Conservation (phyloP, 2,329 filamentous ascomycete species). For the Periconia sp. region DNA sequence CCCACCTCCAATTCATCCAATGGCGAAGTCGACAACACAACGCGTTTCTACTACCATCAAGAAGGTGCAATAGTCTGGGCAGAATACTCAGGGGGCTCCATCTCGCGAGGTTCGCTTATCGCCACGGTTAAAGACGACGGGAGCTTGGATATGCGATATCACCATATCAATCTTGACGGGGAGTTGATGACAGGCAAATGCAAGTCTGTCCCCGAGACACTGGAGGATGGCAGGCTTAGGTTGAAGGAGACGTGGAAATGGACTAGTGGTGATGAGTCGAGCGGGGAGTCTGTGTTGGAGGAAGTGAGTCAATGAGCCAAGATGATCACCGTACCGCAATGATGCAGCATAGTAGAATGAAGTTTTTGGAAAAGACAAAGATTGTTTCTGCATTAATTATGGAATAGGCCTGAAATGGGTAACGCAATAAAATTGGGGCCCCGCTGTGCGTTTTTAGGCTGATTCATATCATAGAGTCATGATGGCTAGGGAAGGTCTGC, state of each 20-base stretch:
- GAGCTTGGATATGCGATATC: slow-evolving; percentile 4
- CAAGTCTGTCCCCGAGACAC: not conserved
- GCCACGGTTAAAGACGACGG: slow-evolving; percentile 1
- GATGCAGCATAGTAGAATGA: too few species aligned
- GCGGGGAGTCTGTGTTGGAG: slow-evolving; percentile 4
- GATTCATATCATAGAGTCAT: too few species aligned
- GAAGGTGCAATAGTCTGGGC: slow-evolving; percentile 1
- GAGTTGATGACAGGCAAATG: slow-evolving; percentile 4
- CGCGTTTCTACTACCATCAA: slow-evolving; percentile 4
- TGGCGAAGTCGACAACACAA: slow-evolving; percentile 4
- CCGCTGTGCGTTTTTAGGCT: too few species aligned
- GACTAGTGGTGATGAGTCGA: slow-evolving; percentile 1
- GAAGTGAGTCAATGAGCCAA: not conserved
- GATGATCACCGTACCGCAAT: too few species aligned
- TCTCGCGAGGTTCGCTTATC: slow-evolving; percentile 1
- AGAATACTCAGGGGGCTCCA: not conserved
- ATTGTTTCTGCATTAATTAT: too few species aligned
- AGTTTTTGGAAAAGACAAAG: too few species aligned
- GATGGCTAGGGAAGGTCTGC: too few species aligned
- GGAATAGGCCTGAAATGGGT: too few species aligned
- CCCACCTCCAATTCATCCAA: slow-evolving; percentile 1
- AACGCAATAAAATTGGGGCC: too few species aligned
- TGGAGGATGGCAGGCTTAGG: slow-evolving; percentile 4
- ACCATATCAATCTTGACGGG: slow-evolving; percentile 2
- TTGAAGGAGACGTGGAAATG: slow-evolving; percentile 3